Evolutionary conservation across 2,329 filamentous ascomycete genomes (phyloP).

Genomic region (Fusarium pseudoanthophilum): DNA sequence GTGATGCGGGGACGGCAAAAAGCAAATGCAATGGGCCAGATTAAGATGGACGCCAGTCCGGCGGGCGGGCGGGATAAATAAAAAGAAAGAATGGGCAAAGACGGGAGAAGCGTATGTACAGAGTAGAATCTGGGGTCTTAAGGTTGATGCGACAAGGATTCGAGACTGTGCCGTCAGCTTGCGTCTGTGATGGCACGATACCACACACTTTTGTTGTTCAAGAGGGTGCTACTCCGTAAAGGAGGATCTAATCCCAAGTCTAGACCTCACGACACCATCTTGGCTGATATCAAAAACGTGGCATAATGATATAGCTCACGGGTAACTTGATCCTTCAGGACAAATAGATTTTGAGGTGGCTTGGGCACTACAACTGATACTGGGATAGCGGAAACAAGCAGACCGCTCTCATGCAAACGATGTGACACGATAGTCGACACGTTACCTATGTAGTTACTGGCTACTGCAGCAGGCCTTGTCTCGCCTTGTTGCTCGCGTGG

Average conservation of each 20-base stretch:
- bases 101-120: background rate
- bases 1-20: background rate
- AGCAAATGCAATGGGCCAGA: background rate
- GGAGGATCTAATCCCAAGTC: slow-evolving; percentile 7
- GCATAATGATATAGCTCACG: slow-evolving; percentile 6
- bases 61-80: background rate
- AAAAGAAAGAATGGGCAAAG: background rate
- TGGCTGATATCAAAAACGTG: slow-evolving; percentile 22
- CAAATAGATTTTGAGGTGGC: background rate
- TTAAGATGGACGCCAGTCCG: background rate
- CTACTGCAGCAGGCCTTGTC: slow-evolving; percentile 9
- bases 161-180: slow-evolving; percentile 17
- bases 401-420: slow-evolving; percentile 11
- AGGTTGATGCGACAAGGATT: slow-evolving; percentile 20
- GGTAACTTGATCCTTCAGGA: slow-evolving; percentile 6
- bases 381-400: background rate
- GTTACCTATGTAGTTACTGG: background rate
- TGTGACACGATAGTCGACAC: slow-evolving; percentile 23
- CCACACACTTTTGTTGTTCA: background rate
- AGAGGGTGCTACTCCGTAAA: background rate
- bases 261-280: background rate
- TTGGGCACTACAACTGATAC: background rate
- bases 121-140: slow-evolving; percentile 7
- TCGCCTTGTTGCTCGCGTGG: slow-evolving; percentile 26
- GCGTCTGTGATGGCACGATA: slow-evolving; percentile 31